Base-by-base conservation (phyloP, 2,329 filamentous ascomycete genomes). In the Alternaria consortialis region DNA sequence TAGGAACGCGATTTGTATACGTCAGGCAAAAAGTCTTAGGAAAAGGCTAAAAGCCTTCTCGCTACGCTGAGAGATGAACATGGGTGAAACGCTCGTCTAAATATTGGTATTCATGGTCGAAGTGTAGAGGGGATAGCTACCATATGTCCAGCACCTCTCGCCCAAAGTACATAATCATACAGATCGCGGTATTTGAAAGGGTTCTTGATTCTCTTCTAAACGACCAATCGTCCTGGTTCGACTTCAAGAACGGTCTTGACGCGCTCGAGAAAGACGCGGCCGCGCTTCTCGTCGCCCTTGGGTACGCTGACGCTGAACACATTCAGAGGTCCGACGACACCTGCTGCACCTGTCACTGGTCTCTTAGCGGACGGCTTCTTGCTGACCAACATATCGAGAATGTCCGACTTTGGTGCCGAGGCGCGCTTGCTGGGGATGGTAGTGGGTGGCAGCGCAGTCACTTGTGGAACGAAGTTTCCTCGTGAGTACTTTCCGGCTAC, bases 221-320 rank as follows among this genome's bases (percentile, higher is more conserved):
- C 71, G 27, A 80, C 76, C 36, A 80, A 66, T 31, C 75, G 69
- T 36, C 78, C 78, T 8, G 79, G 78, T 58, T 80, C 76, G 13
- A 60, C 74, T 63, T 80, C 78, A 69, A 99, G 80, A 27, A 94
- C 89, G 46, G 85, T 82, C 87, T 97, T 97, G 74, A 97, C 87
- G 70, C 92, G 88, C 80, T 94, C 90, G 66, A 99, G 80, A 82
- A 97, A 99, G 11, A 90, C 84, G 73, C 87, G 85, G 13, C 92
- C 95, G 71, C 93, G 86, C 82, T 89, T 87, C 85, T 94, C 91
- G 78, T 99, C 95, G 8, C 87, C 87, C 80, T 87, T 88, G 39
- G 90, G 88, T 20, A 97, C 94, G 29, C 84, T 89, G 53, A 99
- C 82, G 71, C 88, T 94, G 77, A 98, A 97, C 0, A 94, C 82